phyloP scores from a whole-genome alignment of 345 rosid species.

The Eutrema heterophyllum region DNA sequence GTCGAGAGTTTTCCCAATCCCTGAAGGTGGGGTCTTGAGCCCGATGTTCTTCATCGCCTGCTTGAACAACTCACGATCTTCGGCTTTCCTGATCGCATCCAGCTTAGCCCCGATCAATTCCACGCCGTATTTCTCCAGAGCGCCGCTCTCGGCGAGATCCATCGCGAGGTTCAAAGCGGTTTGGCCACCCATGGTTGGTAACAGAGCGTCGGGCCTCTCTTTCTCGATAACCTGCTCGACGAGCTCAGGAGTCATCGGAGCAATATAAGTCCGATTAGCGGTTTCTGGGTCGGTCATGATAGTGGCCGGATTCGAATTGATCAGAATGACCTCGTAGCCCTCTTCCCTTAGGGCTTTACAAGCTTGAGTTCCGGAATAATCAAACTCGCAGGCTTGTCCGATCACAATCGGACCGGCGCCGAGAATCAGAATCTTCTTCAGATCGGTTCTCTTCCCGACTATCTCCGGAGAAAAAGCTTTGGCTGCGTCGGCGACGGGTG shows the following conservation, averaged over 20 bases:
- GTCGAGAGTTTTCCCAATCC: slow-evolving; percentile 76
- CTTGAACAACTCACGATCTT: slow-evolving; percentile 85
- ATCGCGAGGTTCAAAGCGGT: slow-evolving; percentile 92
- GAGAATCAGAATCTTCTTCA: slow-evolving; percentile 86
- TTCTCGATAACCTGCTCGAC: slow-evolving; percentile 76
- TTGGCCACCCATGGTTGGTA: slow-evolving; percentile 99
- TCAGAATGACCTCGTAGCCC: slow-evolving; percentile 77
- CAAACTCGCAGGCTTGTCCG: slow-evolving; percentile 98
- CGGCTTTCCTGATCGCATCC: slow-evolving; percentile 87
- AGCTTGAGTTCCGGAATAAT: slow-evolving; percentile 96
- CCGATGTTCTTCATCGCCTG: slow-evolving; percentile 88
- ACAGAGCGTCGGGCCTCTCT: slow-evolving; percentile 83
- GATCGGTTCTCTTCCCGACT: slow-evolving; percentile 62
- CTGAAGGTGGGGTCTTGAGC: slow-evolving; percentile 88
- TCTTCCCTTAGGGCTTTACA: slow-evolving; percentile 90
- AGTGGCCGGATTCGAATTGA: slow-evolving; percentile 96
- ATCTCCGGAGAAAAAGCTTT: slow-evolving; percentile 3
- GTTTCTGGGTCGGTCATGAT: slow-evolving; percentile 98
- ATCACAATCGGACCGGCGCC: slow-evolving; percentile 99
- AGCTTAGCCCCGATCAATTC: slow-evolving; percentile 96
- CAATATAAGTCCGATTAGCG: slow-evolving; percentile 78
- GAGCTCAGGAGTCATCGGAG: slow-evolving; percentile 89
- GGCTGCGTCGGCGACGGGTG: slow-evolving; percentile 9
- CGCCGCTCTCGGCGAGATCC: slow-evolving; percentile 80
- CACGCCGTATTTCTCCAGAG: slow-evolving; percentile 60